Evolutionary conservation across 106 monocot genomes (phyloP).

Genomic region (Ottelia alismoides): DNA sequence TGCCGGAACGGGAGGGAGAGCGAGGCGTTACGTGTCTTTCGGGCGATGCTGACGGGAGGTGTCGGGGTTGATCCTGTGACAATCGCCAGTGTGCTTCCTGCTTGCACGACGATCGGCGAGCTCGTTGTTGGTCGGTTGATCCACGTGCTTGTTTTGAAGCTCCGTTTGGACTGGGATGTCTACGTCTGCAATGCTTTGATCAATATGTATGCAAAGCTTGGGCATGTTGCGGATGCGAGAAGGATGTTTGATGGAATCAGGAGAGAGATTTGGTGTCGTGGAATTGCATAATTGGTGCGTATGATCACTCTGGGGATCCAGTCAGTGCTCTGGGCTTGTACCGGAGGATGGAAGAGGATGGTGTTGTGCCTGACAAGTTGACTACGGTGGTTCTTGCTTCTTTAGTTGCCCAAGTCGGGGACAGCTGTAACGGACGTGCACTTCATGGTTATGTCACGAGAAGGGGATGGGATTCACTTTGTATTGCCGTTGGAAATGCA

Average conservation of each 20-base stretch:
- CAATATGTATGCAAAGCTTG: slow-evolving; percentile 52
- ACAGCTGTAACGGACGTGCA: slow-evolving; percentile 6
- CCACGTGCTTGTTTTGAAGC: slow-evolving; percentile 34
- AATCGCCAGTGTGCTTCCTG: slow-evolving; percentile 48
- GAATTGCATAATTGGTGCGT: slow-evolving; percentile 38
- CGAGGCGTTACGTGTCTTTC: slow-evolving; percentile 27
- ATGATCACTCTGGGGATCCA: slow-evolving; percentile 24
- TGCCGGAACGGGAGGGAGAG: slow-evolving; percentile 28
- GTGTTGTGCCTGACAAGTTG: slow-evolving; percentile 20
- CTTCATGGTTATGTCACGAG: slow-evolving; percentile 32
- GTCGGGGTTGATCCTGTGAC: slow-evolving; percentile 36
- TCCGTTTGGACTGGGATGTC: slow-evolving; percentile 38
- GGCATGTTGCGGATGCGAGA: slow-evolving; percentile 18
- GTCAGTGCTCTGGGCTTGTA: slow-evolving; percentile 9
- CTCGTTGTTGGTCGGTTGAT: slow-evolving; percentile 21
- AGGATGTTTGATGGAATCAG: slow-evolving; percentile 35
- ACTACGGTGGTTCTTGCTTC: slow-evolving; percentile 35
- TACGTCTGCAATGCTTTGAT: slow-evolving; percentile 63
- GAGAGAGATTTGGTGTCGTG: slow-evolving; percentile 33
- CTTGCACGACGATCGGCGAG: slow-evolving; percentile 26
- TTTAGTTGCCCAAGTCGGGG: slow-evolving; percentile 20
- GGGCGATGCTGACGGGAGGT: slow-evolving; percentile 31
- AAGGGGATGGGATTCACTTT: slow-evolving; percentile 27
- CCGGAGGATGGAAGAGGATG: slow-evolving; percentile 15
- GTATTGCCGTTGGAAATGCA: slow-evolving; percentile 31